Percentiles rank a stretch among this genome's conserved stretches.
phyloP scores from a whole-genome alignment of 1,284 basidiomycete species.

The Gymnopus androsaceus region DNA sequence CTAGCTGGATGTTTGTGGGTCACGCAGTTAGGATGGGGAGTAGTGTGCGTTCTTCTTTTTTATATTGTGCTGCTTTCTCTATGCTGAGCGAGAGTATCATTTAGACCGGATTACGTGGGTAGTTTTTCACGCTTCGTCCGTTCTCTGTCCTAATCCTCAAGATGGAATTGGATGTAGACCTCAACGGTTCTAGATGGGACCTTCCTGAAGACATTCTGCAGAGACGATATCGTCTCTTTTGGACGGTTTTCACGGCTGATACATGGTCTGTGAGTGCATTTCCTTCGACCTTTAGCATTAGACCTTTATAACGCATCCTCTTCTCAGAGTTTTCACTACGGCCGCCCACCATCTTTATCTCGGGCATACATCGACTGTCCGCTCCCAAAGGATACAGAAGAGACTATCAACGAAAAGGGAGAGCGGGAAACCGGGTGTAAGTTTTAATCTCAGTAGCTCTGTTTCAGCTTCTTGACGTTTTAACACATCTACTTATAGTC shows the following conservation, averaged over 20 bases:
- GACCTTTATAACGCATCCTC: conserved; percentile 1
- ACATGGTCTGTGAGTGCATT: conserved; percentile 53
- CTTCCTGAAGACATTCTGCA: conserved; percentile 46
- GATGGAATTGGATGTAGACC: conserved; percentile 41
- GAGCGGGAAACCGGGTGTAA: conserved; percentile 51
- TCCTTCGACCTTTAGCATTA: background rate
- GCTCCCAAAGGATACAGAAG: conserved; percentile 49
- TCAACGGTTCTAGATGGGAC: conserved; percentile 61
- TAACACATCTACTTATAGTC: conserved; percentile 35
- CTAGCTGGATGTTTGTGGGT: conserved; percentile 58
- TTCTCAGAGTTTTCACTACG: conserved; percentile 62
- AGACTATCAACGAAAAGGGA: conserved; percentile 37
- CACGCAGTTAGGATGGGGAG: conserved; percentile 57
- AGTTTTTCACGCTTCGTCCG: conserved; percentile 2
- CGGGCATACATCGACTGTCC: conserved; percentile 55
- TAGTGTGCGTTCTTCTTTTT: conserved; percentile 48
- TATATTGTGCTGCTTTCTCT: background rate
- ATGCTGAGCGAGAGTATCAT: background rate
- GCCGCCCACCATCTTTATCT: conserved; percentile 59
- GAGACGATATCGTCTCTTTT: conserved; percentile 58
- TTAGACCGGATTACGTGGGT: conserved; percentile 69
- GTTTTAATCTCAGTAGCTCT: conserved; percentile 29
- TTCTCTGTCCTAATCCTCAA: background rate
- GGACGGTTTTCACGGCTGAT: conserved; percentile 62
- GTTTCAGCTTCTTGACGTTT: background rate